These are phyloP conservation scores for Cutaneotrichosporon cavernicola DNA, from an alignment of 1,284 basidiomycete genomes.

Conservation along the genomic window DNA sequence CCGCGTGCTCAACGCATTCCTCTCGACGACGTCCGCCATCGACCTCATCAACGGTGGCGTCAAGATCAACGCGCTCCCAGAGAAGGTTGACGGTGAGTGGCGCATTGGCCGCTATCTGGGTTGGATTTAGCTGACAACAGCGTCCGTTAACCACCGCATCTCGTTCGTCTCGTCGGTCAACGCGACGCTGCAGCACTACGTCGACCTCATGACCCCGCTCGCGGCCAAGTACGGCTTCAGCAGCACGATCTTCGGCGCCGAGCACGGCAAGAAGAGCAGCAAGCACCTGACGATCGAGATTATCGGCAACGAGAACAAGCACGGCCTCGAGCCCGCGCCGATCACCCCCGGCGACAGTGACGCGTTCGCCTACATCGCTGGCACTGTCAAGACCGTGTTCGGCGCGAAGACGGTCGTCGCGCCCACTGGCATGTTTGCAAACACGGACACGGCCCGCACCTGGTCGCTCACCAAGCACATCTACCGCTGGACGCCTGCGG, in stretches of 20 bases:
- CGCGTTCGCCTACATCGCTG: constrained; percentile 53
- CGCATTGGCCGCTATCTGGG: too few relatives aligned
- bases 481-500: constrained; percentile 55
- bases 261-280: constrained; percentile 6
- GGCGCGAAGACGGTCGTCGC: constrained; percentile 53
- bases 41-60: constrained; percentile 52
- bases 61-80: constrained; percentile 54
- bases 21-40: constrained; percentile 50
- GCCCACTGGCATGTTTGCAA: constrained; percentile 56
- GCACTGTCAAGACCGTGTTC: constrained; percentile 52
- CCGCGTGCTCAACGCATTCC: constrained; percentile 43
- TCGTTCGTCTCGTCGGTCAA: constrained; percentile 52
- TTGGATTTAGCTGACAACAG: constrained; percentile 1
- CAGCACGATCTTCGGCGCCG: constrained; percentile 37
- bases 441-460: constrained; percentile 54
- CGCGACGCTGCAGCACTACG: constrained; percentile 52
- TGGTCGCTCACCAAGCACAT: constrained; percentile 55
- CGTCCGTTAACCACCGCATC: constrained; percentile 23
- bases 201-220: constrained; percentile 47
- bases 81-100: constrained; percentile 44
- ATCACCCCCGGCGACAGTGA: constrained; percentile 51
- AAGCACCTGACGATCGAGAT: constrained; percentile 21
- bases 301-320: constrained; percentile 13
- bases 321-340: constrained; percentile 55
- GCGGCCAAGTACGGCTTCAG: constrained; percentile 52